These are phyloP conservation scores for Paraconiothyrium sp. DNA, from an alignment of 2,329 filamentous ascomycete genomes.

Conservation along the genomic window DNA sequence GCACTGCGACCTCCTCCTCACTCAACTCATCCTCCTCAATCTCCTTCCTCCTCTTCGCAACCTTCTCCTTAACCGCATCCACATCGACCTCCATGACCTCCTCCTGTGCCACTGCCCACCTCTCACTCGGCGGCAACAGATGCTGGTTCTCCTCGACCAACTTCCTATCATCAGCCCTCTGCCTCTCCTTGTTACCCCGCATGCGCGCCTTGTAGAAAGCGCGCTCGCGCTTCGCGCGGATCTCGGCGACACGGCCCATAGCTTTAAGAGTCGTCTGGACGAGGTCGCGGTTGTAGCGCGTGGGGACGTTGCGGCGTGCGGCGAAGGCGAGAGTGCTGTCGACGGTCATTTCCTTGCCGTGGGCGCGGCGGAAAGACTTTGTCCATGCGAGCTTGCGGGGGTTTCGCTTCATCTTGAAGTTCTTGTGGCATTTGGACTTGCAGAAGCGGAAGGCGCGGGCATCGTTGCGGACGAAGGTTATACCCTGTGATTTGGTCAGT, in stretches of 20 bases:
- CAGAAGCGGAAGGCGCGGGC: slow-evolving; percentile 64
- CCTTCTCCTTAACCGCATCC: slow-evolving; percentile 60
- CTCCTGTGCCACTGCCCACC: slow-evolving; percentile 62
- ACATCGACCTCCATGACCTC: slow-evolving; percentile 65
- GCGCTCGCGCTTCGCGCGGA: slow-evolving; percentile 82
- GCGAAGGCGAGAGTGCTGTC: slow-evolving; percentile 94
- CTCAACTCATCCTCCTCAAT: slow-evolving; percentile 62
- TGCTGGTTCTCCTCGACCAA: slow-evolving; percentile 93
- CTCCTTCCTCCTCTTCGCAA: slow-evolving; percentile 67
- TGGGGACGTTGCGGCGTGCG: slow-evolving; percentile 89
- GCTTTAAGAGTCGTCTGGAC: slow-evolving; percentile 87
- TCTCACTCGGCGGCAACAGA: slow-evolving; percentile 73
- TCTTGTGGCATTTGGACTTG: slow-evolving; percentile 66
- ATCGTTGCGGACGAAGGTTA: slow-evolving; percentile 71
- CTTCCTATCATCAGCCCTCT: slow-evolving; percentile 82
- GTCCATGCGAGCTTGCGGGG: slow-evolving; percentile 92
- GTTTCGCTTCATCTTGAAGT: slow-evolving; percentile 98
- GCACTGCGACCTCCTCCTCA: slow-evolving; percentile 47
- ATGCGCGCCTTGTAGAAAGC: slow-evolving; percentile 95
- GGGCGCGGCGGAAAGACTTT: slow-evolving; percentile 47
- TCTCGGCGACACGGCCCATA: slow-evolving; percentile 90
- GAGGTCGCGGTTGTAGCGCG: slow-evolving; percentile 94
- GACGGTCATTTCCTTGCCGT: slow-evolving; percentile 77
- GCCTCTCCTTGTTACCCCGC: slow-evolving; percentile 85
- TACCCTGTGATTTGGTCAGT: slow-evolving; percentile 44